Evolutionary conservation across 2,329 filamentous ascomycete genomes (phyloP).

Genomic region (Curvularia sp.): DNA sequence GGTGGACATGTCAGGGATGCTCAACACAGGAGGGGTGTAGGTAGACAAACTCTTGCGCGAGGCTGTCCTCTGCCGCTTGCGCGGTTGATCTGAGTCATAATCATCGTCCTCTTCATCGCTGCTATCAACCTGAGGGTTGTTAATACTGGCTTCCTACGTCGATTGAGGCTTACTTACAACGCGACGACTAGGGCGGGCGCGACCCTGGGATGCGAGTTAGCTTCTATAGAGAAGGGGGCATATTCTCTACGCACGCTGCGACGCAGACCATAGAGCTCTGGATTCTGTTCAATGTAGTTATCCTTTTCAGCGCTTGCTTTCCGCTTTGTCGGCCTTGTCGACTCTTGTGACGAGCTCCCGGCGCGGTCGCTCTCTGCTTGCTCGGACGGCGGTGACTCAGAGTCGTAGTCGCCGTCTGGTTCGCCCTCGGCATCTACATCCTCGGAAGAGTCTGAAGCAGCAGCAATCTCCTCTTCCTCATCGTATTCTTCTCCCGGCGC

Average conservation of each 20-base stretch:
- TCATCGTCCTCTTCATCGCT: conserved; percentile 76
- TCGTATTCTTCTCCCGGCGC: conserved; percentile 50
- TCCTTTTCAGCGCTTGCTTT: conserved; percentile 72
- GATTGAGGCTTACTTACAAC: conserved; percentile 57
- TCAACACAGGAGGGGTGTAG: conserved; percentile 20
- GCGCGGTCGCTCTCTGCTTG: conserved; percentile 60
- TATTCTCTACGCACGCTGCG: conserved; percentile 74
- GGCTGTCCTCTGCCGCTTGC: conserved; percentile 71
- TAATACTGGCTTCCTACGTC: conserved; percentile 24
- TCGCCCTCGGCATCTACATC: conserved; percentile 60
- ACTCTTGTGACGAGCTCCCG: conserved; percentile 72
- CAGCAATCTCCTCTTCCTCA: conserved; percentile 55
- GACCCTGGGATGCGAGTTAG: conserved; percentile 57
- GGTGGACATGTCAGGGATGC: conserved; percentile 57
- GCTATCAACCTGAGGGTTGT: conserved; percentile 61
- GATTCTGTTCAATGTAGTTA: conserved; percentile 87
- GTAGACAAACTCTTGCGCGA: conserved; percentile 66
- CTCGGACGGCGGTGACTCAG: conserved; percentile 61
- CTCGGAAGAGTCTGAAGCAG: conserved; percentile 56
- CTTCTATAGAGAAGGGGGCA: conserved; percentile 20
- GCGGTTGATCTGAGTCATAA: conserved; percentile 64
- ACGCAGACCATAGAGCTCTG: conserved; percentile 91
- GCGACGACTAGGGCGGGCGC: conserved; percentile 67
- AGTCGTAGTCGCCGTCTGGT: conserved; percentile 75
- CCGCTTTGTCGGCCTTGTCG: conserved; percentile 71